Conservation (phyloP, 345 rosid species). For the Melaleuca quinquenervia region DNA sequence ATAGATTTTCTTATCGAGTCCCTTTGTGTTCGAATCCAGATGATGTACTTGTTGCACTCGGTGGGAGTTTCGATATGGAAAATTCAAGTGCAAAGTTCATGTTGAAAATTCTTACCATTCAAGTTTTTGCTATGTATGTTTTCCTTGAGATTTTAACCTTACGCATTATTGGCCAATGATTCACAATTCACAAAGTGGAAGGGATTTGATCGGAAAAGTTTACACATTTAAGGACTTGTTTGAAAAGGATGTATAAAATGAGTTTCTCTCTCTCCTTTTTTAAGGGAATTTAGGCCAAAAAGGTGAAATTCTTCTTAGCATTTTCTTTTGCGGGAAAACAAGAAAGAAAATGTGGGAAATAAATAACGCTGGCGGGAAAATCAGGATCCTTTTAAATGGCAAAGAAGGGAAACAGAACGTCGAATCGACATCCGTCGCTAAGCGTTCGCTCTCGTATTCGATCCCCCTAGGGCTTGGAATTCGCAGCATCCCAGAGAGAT, state of each 20-base stretch:
- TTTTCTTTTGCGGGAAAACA: background rate
- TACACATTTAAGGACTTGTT: background rate
- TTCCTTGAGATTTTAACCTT: background rate
- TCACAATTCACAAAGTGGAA: background rate
- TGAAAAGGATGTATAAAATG: background rate
- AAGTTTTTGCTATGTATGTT: background rate
- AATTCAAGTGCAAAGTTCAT: background rate
- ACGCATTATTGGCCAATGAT: background rate
- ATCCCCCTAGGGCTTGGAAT: background rate
- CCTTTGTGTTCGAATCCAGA: background rate
- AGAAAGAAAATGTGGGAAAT: background rate
- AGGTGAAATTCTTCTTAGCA: rapidly evolving
- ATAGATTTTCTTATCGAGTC: rapidly evolving
- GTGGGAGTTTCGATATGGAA: background rate
- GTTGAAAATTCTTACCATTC: background rate
- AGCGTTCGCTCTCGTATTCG: background rate
- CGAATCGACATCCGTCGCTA: background rate
- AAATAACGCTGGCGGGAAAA: background rate
- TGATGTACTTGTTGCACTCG: background rate
- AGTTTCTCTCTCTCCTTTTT: no score
- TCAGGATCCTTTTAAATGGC: background rate
- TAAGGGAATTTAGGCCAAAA: background rate
- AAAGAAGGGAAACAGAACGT: background rate
- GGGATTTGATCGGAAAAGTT: background rate
- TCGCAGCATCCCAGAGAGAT: background rate